Evolutionary conservation across 345 rosid species (phyloP), one percentile per base, ranked within the genome.

Genomic region (Camelina sativa): DNA sequence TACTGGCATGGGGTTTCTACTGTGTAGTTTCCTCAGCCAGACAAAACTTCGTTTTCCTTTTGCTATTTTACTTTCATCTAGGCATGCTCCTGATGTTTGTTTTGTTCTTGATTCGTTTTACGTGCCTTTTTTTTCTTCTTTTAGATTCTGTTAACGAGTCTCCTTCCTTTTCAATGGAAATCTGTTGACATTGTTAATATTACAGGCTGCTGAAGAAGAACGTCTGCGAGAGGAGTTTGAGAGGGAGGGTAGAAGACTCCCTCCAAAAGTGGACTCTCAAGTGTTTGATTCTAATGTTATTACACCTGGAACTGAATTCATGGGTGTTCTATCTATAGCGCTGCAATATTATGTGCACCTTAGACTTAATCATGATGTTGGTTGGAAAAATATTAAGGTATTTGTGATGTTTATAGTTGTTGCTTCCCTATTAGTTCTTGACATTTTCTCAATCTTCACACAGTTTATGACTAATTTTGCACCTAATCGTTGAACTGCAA

Each of bases 271-370:
- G 58, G 80, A 78, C 28, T 87, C 93, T 12, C 88, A 92, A 81
- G 67, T 76, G 67, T 80, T 78, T 79, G 98, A 92, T 81, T 88
- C 96, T 7, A 92, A 90, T 66, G 90, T 92, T 35, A 90, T 90
- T 60, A 92, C 96, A n/a, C 98, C 98, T 62, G 97, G 98, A 80
- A 92, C 97, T 17, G 85, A 86, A 63, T 92, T 92, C 75, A 92
- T 92, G 98, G 88, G 87, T 25, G 90, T 87, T 72, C 78, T 92
- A 48, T 90, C 97, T 60, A 79, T 86, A 32, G 95, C 95, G 7
- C 69, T 90, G 84, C 96, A 92, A 59, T 87, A 90, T 51, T 92
- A 86, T 77, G 65, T 92, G 34, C 96, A 91, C 75, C 85, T 85
- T 43, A 86, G 96, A 60, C 84, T 90, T 54, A 92, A 89, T 64